Conservation (phyloP, 306 rosid species). For the Rosa lucieae region DNA sequence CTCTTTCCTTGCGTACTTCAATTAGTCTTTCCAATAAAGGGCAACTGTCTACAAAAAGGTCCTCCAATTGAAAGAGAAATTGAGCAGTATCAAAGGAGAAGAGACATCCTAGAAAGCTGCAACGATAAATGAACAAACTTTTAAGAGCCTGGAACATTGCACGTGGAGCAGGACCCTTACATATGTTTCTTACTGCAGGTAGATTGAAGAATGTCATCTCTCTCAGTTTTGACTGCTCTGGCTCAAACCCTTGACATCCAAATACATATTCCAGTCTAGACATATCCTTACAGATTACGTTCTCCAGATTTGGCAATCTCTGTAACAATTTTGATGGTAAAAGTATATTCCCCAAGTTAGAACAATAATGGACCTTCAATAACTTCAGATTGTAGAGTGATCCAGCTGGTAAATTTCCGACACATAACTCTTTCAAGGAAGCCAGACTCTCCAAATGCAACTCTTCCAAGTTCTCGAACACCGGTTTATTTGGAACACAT, state of each 20-base stretch:
- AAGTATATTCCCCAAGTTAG: neutral
- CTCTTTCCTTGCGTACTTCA: neutral
- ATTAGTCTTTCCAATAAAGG: neutral
- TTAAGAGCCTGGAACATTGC: neutral
- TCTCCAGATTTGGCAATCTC: neutral
- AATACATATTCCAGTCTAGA: neutral
- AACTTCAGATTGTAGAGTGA: neutral
- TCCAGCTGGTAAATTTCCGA: neutral
- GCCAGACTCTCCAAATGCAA: neutral
- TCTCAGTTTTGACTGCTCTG: neutral
- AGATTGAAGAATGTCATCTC: neutral
- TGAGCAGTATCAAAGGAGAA: neutral
- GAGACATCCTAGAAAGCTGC: neutral
- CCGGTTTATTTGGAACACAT: neutral
- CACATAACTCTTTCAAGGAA: neutral
- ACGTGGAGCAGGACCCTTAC: neutral
- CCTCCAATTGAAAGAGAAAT: constrained; percentile 1
- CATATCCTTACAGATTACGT: neutral
- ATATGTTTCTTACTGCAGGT: accelerated
- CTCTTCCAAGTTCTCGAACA: neutral
- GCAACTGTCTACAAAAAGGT: neutral
- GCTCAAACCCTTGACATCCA: neutral
- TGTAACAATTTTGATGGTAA: constrained; percentile 1
- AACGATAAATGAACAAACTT: neutral
- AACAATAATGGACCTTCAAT: accelerated